Evolutionary conservation across 306 rosid species (phyloP).

Genomic region (Vicia villosa): DNA sequence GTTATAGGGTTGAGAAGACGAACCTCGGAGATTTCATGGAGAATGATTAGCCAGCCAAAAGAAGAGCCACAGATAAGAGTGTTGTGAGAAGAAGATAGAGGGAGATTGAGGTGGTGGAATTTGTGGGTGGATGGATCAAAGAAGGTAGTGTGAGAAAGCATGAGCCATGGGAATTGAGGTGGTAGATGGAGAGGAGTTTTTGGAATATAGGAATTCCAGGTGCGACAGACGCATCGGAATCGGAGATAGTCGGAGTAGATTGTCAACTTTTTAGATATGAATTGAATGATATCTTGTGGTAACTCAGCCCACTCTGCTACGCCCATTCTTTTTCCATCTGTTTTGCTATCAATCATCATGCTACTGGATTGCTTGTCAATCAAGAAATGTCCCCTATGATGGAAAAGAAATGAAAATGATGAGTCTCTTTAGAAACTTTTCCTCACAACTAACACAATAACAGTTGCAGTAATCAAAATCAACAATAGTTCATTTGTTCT

Average conservation of each 20-base stretch:
- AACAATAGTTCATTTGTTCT: too few species aligned
- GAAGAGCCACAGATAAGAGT: too few species aligned
- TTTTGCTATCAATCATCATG: not conserved
- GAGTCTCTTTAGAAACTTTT: not conserved
- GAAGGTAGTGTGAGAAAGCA: constrained; percentile 56
- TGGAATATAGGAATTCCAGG: not conserved
- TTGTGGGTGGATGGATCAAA: too few species aligned
- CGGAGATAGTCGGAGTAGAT: not conserved
- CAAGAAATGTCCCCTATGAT: not conserved
- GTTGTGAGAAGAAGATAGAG: too few species aligned
- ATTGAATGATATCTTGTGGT: not conserved
- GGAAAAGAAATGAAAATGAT: not conserved
- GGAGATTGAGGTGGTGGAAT: too few species aligned
- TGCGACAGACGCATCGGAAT: not conserved
- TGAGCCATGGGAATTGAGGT: constrained; percentile 71
- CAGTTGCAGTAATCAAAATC: not conserved
- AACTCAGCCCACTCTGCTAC: not conserved
- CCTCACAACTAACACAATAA: not conserved
- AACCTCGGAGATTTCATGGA: too few species aligned
- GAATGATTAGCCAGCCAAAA: too few species aligned
- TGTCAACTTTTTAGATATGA: not conserved
- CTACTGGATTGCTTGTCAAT: not conserved
- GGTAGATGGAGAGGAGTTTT: constrained; percentile 43
- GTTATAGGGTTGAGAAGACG: too few species aligned
- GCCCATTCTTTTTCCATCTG: not conserved